Evolutionary conservation across 1,139 yeast genomes (phyloP).

Genomic region (Chernovozyma sophiae-reginae): DNA sequence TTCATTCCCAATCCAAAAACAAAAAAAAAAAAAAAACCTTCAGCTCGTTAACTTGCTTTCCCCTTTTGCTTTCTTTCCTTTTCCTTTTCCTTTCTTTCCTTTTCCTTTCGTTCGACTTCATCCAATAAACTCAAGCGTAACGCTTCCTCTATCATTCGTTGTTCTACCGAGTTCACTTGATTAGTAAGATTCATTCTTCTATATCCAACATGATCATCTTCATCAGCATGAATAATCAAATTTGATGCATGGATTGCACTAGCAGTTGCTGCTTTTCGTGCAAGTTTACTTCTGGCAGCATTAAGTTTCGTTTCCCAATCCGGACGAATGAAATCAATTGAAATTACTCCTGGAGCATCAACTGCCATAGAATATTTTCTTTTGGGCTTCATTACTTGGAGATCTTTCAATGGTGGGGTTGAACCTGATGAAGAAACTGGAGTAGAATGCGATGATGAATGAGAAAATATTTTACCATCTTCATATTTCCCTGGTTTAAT

Average conservation of each 20-base stretch:
- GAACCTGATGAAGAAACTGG: conserved; percentile 6
- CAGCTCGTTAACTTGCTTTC: too few relatives aligned
- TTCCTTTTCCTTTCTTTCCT: conserved; percentile 19
- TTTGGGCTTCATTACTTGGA: conserved; percentile 9
- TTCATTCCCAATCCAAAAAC: too few relatives aligned
- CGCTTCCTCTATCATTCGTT: conserved; percentile 82
- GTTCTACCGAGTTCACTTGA: conserved; percentile 45
- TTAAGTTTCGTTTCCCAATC: conserved; percentile 82
- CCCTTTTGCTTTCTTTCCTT: conserved; percentile 7
- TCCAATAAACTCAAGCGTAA: conserved; percentile 68
- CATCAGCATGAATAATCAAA: conserved; percentile 39
- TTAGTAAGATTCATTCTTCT: conserved; percentile 1
- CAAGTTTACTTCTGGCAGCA: conserved; percentile 71
- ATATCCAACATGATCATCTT: conserved; percentile 9
- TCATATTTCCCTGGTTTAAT: conserved; percentile 34
- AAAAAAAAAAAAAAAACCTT: too few relatives aligned
- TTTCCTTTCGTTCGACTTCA: conserved; percentile 39
- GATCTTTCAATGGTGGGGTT: conserved; percentile 6
- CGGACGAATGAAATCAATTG: conserved; percentile 81
- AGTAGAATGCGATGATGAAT: neutral
- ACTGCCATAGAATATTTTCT: conserved; percentile 53
- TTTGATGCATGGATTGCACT: conserved; percentile 88
- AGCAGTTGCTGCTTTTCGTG: conserved; percentile 89
- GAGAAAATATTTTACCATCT: neutral
- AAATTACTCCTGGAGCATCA: conserved; percentile 60